A percentile compares a stretch with the other conserved stretches of the same genome.
Conservation (phyloP, 352 stramenopile species). For the Elongisporangium senticosum region DNA sequence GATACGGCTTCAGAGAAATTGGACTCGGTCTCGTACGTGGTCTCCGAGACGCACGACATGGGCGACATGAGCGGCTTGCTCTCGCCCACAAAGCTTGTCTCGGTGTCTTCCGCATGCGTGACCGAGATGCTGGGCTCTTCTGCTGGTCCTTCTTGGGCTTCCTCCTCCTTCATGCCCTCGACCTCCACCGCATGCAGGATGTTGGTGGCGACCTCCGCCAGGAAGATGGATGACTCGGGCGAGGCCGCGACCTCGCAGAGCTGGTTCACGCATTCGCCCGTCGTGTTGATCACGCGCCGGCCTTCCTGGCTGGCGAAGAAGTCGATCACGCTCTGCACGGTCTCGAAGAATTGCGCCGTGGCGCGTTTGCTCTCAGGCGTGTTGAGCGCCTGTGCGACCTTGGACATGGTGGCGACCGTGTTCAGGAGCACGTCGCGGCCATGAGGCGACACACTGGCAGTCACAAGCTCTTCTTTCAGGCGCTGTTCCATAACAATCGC, state of each 20-base stretch:
- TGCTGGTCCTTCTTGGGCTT: slow-evolving; percentile 6
- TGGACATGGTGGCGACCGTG: slow-evolving; percentile 48
- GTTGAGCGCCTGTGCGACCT: slow-evolving; percentile 63
- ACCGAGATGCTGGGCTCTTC: slow-evolving; percentile 11
- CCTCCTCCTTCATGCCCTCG: slow-evolving; percentile 24
- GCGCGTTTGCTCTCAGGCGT: slow-evolving; percentile 66
- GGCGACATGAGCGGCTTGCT: slow-evolving; percentile 23
- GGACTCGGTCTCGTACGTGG: slow-evolving; percentile 55
- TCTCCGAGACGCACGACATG: slow-evolving; percentile 44
- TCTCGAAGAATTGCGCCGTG: slow-evolving; percentile 53
- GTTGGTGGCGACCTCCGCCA: slow-evolving; percentile 71
- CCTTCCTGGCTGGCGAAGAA: slow-evolving; percentile 66
- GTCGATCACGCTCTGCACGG: slow-evolving; percentile 63
- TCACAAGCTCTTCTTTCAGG: slow-evolving; percentile 47
- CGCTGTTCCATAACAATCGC: slow-evolving; percentile 6
- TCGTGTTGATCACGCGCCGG: slow-evolving; percentile 46
- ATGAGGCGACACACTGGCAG: slow-evolving; percentile 36
- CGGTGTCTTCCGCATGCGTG: not conserved
- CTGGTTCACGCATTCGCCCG: slow-evolving; percentile 41
- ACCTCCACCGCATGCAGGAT: slow-evolving; percentile 61
- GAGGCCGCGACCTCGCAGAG: slow-evolving; percentile 57
- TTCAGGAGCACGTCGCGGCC: slow-evolving; percentile 65
- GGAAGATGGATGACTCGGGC: slow-evolving; percentile 66
- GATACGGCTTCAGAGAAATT: slow-evolving; percentile 27
- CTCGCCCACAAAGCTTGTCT: slow-evolving; percentile 11